phyloP scores from a whole-genome alignment of 2,329 filamentous ascomycete species.

The Neoscytalidium dimidiatum region DNA sequence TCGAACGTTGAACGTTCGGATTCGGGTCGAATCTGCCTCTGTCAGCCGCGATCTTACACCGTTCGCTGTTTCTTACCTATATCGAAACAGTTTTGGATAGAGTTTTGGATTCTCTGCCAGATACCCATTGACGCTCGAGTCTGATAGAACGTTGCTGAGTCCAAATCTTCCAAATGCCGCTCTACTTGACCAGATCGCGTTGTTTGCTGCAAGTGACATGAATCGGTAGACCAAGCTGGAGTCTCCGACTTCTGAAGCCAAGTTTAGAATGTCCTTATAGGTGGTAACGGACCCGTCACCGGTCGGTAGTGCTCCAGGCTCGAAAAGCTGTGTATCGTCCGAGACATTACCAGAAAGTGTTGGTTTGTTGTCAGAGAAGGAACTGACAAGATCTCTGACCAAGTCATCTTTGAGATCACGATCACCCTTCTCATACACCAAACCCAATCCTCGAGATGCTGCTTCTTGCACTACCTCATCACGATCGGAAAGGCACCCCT shows the following conservation, averaged over 20 bases:
- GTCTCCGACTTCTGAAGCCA: conserved; percentile 96
- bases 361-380: conserved; percentile 75
- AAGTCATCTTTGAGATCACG: conserved; percentile 76
- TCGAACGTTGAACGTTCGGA: conserved; percentile 85
- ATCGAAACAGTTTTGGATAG: conserved; percentile 92
- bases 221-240: conserved; percentile 97
- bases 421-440: conserved; percentile 93
- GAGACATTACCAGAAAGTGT: conserved; percentile 76
- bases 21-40: conserved; percentile 78
- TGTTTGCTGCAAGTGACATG: conserved; percentile 95
- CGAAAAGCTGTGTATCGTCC: conserved; percentile 89
- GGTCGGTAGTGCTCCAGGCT: conserved; percentile 85
- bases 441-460: conserved; percentile 82
- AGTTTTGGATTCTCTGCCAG: conserved; percentile 85
- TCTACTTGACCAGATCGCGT: conserved; percentile 95
- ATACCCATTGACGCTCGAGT: conserved; percentile 69
- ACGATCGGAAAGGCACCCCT: conserved; percentile 79
- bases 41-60: conserved; percentile 23
- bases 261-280: conserved; percentile 93
- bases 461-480: conserved; percentile 97
- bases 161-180: conserved; percentile 95
- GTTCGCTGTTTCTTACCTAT: conserved; percentile 51
- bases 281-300: conserved; percentile 91
- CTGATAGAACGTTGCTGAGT: conserved; percentile 85
- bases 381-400: conserved; percentile 82